Evolutionary conservation across 495 filamentous ascomycete genomes (phyloP).

Genomic region (Daldinia childiae): DNA sequence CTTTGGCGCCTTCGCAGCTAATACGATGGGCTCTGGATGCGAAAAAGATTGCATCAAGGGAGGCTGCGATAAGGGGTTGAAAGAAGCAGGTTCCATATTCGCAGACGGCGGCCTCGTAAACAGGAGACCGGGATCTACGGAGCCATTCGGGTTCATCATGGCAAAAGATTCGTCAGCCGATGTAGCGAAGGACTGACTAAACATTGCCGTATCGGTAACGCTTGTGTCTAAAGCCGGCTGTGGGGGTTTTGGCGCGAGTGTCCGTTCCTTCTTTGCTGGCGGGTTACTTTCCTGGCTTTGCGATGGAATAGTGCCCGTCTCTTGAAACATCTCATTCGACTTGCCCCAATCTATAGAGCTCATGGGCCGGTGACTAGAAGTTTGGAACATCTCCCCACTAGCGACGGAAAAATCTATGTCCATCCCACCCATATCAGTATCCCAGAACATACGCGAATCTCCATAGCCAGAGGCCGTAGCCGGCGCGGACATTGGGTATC

Average conservation of each 20-base stretch:
- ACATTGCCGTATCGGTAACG: slow-evolving; percentile 50
- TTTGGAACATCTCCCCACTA: slow-evolving; percentile 49
- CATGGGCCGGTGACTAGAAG: slow-evolving; percentile 50
- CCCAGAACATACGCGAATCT: slow-evolving; percentile 79
- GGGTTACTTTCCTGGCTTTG: slow-evolving; percentile 45
- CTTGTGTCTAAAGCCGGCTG: slow-evolving; percentile 50
- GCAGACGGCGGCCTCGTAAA: slow-evolving; percentile 59
- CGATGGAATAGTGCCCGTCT: slow-evolving; percentile 44
- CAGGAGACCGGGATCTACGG: slow-evolving; percentile 57
- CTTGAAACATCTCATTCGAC: slow-evolving; percentile 57
- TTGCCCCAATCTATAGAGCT: slow-evolving; percentile 62
- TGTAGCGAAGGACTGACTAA: slow-evolving; percentile 50
- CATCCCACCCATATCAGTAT: slow-evolving; percentile 66
- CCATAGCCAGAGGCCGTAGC: slow-evolving; percentile 72
- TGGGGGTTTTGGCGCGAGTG: slow-evolving; percentile 54
- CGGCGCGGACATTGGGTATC: slow-evolving; percentile 74
- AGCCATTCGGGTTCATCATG: slow-evolving; percentile 48
- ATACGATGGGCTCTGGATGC: slow-evolving; percentile 38
- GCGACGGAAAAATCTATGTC: slow-evolving; percentile 63
- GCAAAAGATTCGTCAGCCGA: slow-evolving; percentile 55
- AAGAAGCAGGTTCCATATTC: slow-evolving; percentile 51
- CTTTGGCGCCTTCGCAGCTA: slow-evolving; percentile 40
- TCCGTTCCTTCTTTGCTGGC: slow-evolving; percentile 43
- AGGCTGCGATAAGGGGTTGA: slow-evolving; percentile 48
- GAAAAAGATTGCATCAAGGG: slow-evolving; percentile 41